phyloP scores from a whole-genome alignment of 352 stramenopile genomes.

The Phytophthora pluvialis region DNA sequence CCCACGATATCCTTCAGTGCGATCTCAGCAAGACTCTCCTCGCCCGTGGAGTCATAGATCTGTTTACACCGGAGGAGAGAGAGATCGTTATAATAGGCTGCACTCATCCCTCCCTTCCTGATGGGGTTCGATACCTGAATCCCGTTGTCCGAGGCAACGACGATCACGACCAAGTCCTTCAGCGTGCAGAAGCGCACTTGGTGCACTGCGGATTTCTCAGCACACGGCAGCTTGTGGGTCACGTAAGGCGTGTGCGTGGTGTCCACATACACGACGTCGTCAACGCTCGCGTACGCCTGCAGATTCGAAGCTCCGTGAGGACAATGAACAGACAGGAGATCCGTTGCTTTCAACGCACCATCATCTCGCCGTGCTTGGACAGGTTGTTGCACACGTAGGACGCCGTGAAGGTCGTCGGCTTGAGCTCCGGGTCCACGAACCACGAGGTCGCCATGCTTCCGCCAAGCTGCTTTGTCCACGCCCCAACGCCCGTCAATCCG shows the following conservation, averaged over 20 bases:
- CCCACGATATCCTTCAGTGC: constrained; percentile 60
- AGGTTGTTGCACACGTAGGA: constrained; percentile 68
- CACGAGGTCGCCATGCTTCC: constrained; percentile 47
- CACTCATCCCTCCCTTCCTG: neutral
- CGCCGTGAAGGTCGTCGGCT: constrained; percentile 46
- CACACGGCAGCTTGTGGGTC: constrained; percentile 47
- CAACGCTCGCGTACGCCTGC: constrained; percentile 54
- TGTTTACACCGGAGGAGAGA: constrained; percentile 12
- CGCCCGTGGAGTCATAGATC: constrained; percentile 69
- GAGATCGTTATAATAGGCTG: neutral
- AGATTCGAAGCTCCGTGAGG: constrained; percentile 1
- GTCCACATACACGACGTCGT: constrained; percentile 57
- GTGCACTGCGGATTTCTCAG: constrained; percentile 59
- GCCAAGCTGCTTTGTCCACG: neutral
- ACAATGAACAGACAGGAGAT: constrained; percentile 1
- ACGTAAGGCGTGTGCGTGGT: constrained; percentile 48
- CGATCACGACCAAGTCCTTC: constrained; percentile 52
- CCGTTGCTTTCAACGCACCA: constrained; percentile 33
- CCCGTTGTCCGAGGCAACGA: constrained; percentile 68
- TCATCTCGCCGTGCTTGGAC: constrained; percentile 49
- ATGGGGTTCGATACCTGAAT: constrained; percentile 44
- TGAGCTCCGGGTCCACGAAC: constrained; percentile 55
- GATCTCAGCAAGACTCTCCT: constrained; percentile 63
- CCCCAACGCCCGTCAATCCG: constrained; percentile 1
- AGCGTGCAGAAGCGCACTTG: constrained; percentile 72